phyloP scores from a whole-genome alignment of 2,329 filamentous ascomycete species.

The Aaosphaeria pasadenensis region DNA sequence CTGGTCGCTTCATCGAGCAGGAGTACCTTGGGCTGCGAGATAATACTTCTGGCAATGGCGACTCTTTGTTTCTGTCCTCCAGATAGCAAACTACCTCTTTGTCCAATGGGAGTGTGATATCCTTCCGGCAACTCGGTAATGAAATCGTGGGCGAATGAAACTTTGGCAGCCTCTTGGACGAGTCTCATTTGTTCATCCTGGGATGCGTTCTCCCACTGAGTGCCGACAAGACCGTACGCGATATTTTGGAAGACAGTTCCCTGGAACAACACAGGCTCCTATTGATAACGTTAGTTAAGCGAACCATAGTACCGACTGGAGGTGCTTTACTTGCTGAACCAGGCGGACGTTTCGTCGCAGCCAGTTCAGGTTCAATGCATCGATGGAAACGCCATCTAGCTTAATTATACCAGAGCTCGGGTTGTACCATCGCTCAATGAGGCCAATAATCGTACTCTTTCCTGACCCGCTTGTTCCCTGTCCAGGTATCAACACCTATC shows the following conservation, averaged over 20 bases:
- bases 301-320: too few species aligned
- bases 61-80: slow-evolving; percentile 94
- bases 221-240: slow-evolving; percentile 62
- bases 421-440: slow-evolving; percentile 50
- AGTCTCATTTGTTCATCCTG: slow-evolving; percentile 61
- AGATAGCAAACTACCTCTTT: slow-evolving; percentile 82
- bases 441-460: slow-evolving; percentile 86
- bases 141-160: slow-evolving; percentile 88
- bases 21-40: slow-evolving; percentile 82
- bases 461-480: slow-evolving; percentile 77
- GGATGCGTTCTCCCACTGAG: background rate
- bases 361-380: slow-evolving; percentile 78
- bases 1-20: slow-evolving; percentile 90
- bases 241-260: slow-evolving; percentile 87
- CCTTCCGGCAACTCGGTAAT: slow-evolving; percentile 76
- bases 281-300: background rate
- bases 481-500: too few species aligned
- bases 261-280: slow-evolving; percentile 79
- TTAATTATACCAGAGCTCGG: slow-evolving; percentile 48
- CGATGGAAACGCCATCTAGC: slow-evolving; percentile 71
- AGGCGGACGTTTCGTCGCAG: slow-evolving; percentile 83
- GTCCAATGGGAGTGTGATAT: slow-evolving; percentile 87
- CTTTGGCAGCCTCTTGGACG: slow-evolving; percentile 57
- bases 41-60: slow-evolving; percentile 81
- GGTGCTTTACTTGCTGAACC: slow-evolving; percentile 62